Base-by-base conservation (phyloP, 108 stramenopile species). In the Nitzschia inconspicua region DNA sequence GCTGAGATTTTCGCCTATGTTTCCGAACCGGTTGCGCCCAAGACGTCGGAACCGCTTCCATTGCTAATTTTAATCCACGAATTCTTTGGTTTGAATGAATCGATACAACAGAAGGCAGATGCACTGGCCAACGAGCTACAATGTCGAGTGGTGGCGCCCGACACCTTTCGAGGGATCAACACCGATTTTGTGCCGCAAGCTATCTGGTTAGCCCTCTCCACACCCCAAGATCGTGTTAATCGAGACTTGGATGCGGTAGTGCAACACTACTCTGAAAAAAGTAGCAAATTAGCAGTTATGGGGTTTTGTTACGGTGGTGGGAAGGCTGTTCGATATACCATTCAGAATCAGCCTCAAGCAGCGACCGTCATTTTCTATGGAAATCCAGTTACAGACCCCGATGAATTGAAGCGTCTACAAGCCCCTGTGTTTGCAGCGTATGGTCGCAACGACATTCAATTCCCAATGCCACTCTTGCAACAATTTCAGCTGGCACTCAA, bases 281-380 rank as follows among this genome's bases (percentile, higher is more conserved):
- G 11, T n/a, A 5, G 23, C 11, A 65, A 65, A 32, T 18, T 65
- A 7, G 63, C 63, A 14, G 53, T 65, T 19, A 54, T 65, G 53
- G 63, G 63, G n/a, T 65, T 65, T 35, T 65, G 63, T 19, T 39
- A 42, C 19, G 62, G 68, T 13, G 68, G 68, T 34, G 68, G 68
- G 16, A 70, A 70, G 34, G 68, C 68, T 11, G 53, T 70, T 56
- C 61, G 68, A 19, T 70, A 70, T 42, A 63, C 68, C 13, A 55
- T 52, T 24, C 51, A 70, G 28, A 6, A 54, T 9, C 28, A 40
- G 43, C 68, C 40, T 28, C 20, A 55, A 23, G 68, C 68, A 13
- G 68, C 68, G 0, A 70, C 68, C 11, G 68, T 70, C 9, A 28
- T 70, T 6, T 70, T 24, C 36, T 70, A 70, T 44, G 68, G 68